Evolutionary conservation across 1,139 yeast species (phyloP).

Genomic region (Meyerozyma guilliermondii): DNA sequence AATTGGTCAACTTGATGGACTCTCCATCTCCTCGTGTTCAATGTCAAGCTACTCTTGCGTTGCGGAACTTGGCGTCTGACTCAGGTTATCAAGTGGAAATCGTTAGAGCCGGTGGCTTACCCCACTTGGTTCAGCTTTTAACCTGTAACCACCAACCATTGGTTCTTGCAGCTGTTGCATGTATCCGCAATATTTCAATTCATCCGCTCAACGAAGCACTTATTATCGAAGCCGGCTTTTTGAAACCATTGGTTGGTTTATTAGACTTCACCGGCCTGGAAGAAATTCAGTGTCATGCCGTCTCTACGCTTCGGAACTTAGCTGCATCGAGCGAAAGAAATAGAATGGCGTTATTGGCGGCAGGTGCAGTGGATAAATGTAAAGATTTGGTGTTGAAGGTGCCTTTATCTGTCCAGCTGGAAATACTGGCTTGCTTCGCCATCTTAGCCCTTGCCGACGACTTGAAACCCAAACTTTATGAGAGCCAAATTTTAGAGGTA

Average conservation of each 20-base stretch:
- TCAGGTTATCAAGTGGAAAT: constrained; percentile 90
- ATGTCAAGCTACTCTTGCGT: constrained; percentile 95
- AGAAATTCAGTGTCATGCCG: constrained; percentile 97
- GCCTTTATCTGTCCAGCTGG: constrained; percentile 88
- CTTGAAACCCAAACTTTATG: constrained; percentile 78
- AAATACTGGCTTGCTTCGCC: constrained; percentile 95
- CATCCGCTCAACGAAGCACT: constrained; percentile 95
- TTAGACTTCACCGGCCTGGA: constrained; percentile 85
- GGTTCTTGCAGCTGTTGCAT: constrained; percentile 94
- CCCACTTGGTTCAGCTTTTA: constrained; percentile 80
- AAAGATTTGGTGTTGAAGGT: constrained; percentile 80
- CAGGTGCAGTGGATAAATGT: constrained; percentile 94
- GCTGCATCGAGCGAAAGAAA: constrained; percentile 95
- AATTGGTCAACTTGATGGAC: constrained; percentile 87
- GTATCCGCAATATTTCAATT: constrained; percentile 92
- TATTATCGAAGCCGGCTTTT: constrained; percentile 92
- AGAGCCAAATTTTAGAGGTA: constrained; percentile 81
- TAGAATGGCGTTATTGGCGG: constrained; percentile 84
- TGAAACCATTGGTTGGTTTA: constrained; percentile 80
- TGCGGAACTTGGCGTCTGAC: constrained; percentile 93
- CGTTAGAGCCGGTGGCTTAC: constrained; percentile 92
- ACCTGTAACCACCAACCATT: constrained; percentile 90
- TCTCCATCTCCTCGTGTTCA: constrained; percentile 90
- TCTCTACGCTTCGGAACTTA: constrained; percentile 87
- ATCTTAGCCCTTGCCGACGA: constrained; percentile 95